Base-by-base conservation (phyloP, 768 basidiomycete species). In the Saitozyma sp. region DNA sequence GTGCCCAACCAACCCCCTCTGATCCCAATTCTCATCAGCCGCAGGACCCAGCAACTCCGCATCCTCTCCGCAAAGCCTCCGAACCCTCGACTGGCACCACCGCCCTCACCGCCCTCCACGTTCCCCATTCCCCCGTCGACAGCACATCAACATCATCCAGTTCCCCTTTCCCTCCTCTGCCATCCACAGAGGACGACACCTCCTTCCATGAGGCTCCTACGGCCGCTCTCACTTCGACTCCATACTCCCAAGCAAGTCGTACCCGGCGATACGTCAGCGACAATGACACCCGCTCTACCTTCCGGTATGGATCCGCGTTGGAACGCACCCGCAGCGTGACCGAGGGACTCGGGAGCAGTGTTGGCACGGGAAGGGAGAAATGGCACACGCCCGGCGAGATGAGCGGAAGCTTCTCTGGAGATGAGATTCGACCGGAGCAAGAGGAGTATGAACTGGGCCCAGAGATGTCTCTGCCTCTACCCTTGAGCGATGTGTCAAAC, bases 331-430 rank as follows among this genome's bases (percentile, higher is more conserved):
- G 54, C 16, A 69, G 65, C 41, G 64, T 59, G 14, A 65, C 62
- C 40, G 62, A 59, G 2, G 57, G 59, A 16, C 38, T 65, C 29
- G 62, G 60, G 1, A 68, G 56, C 29, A 72, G 69, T 48, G 65
- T 61, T 3, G 50, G 56, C 42, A 71, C 65, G 7, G 58, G 68
- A 14, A 63, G 62, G 39, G 62, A 66, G 14, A 65, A 59, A 41
- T 75, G 74, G 74, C 69, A 70, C 49, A 75, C 71, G 6, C 74
- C 74, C 14, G 69, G 68, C 39, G 71, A 72, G 51, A 61, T 75
- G 64, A 75, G 71, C 49, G 50, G 58, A 19, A 75, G 74, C 41
- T 75, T 75, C 48, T 72, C 71, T 38, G 71, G 64, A 8, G 74
- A 73, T n/a, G 65, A 68, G 54, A 72, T 69, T 17, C 50, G 57